Base-by-base conservation (phyloP, 2,329 filamentous ascomycete genomes). In the Didymella exigua region DNA sequence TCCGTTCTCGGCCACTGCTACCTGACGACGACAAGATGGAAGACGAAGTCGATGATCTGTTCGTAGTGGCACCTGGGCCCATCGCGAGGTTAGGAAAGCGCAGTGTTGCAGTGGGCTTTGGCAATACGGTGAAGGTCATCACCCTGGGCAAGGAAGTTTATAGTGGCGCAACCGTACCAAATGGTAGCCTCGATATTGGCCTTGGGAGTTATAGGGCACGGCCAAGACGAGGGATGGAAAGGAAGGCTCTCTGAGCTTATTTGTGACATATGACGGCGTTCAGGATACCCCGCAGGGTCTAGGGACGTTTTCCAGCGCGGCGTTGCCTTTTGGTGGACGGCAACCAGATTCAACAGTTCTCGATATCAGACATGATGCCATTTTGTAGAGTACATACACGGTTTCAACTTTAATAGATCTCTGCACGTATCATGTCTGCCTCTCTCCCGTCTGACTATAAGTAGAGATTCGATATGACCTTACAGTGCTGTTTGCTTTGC, bases 121-220 rank as follows among this genome's bases (percentile, higher is more conserved):
- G 89, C 11, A 89, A 91, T 61, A 80, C 85, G 1, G 80, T 92
- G 65, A 92, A 91, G 74, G 77, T 92, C 45, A 81, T 92, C 51
- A 85, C 84, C 2, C 78, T 88, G 5, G 88, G 87, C 5, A 82
- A 84, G 59, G 87, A 89, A 67, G 78, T 83, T 27, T 89, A 88
- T 63, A 84, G 87, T 41, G 65, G 61, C 30, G 37, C 42, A 49
- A 55, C 37, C 33, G 49, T 46, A 30, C 52, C 30, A 9, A 47
- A 31, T n/a, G 46, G 52, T n/a, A 27, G 41, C 1, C 41, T 46
- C 27, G 46, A 50, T 9, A 41, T 50, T 14, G 52, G 36, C 5
- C 29, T 42, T n/a, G 52, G 46, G 10, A 37, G 41, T 42, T 55
- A 50, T 16, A 41, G 52, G 19, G 42, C 42, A 34, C 23, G 52